Conservation (phyloP, 129 eudicot species). For the Mikania micrantha region DNA sequence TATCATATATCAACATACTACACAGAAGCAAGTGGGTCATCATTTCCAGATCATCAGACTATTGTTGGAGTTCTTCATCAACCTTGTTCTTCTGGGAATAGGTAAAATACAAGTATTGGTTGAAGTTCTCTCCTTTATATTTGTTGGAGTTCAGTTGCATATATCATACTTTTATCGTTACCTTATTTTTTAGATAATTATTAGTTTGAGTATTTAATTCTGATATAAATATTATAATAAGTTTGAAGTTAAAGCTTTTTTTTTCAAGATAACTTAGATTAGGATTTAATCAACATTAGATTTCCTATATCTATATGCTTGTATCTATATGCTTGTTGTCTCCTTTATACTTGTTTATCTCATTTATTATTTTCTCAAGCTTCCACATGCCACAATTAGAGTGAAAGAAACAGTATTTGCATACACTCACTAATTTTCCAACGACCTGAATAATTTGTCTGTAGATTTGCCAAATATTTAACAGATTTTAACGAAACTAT, state of each 20-base stretch:
- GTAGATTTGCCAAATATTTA: background rate
- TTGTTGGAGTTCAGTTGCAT: background rate
- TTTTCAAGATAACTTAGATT: background rate
- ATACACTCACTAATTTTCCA: background rate
- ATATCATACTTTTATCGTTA: background rate
- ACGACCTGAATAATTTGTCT: background rate
- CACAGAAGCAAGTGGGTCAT: slow-evolving; percentile 65
- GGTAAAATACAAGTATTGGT: slow-evolving; percentile 56
- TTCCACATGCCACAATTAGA: slow-evolving; percentile 8
- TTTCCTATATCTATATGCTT: background rate
- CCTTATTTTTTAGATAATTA: background rate
- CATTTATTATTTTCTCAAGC: background rate
- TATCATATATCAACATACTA: slow-evolving; percentile 15
- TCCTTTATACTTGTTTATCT: background rate
- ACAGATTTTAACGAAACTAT: background rate
- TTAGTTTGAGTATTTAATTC: background rate
- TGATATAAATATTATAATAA: background rate
- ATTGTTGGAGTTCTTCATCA: slow-evolving; percentile 92
- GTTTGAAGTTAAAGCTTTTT: background rate
- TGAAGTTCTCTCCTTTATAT: slow-evolving; percentile 13
- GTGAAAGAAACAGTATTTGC: background rate
- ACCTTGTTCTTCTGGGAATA: slow-evolving; percentile 70
- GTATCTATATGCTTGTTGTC: too few relatives aligned
- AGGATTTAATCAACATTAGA: background rate
- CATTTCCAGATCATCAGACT: slow-evolving; percentile 49